phyloP scores from a whole-genome alignment of 2,329 filamentous ascomycete genomes.

The Aspergillus luchuensis region DNA sequence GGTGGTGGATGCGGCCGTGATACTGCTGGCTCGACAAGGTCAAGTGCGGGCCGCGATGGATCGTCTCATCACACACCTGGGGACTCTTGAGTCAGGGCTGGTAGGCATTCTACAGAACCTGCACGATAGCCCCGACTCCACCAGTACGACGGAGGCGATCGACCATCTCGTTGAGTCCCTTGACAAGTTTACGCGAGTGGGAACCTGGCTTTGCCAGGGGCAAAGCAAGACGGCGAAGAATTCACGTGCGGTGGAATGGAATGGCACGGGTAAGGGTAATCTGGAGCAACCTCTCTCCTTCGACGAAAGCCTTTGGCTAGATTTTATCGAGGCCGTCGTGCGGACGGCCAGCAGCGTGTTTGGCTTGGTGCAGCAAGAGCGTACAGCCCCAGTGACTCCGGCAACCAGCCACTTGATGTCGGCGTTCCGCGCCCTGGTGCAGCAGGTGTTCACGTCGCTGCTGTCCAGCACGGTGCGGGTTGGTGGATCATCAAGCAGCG shows the following conservation, averaged over 20 bases:
- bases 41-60: conserved; percentile 81
- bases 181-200: conserved; percentile 87
- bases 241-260: conserved; percentile 32
- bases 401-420: conserved; percentile 55
- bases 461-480: conserved; percentile 69
- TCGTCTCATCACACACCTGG: conserved; percentile 77
- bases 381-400: conserved; percentile 25
- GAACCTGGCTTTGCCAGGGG: conserved; percentile 91
- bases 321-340: conserved; percentile 65
- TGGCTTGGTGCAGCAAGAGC: conserved; percentile 50
- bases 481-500: conserved; percentile 30
- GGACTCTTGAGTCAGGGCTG: conserved; percentile 76
- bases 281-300: conserved; percentile 59
- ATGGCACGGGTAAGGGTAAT: conserved; percentile 45
- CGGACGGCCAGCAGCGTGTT: conserved; percentile 66
- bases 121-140: conserved; percentile 57
- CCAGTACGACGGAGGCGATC: conserved; percentile 65
- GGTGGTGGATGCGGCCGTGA: conserved; percentile 87
- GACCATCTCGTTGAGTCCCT: conserved; percentile 75
- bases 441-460: conserved; percentile 86
- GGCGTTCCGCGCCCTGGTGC: conserved; percentile 76
- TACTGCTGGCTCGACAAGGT: conserved; percentile 86
- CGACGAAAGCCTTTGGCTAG: conserved; percentile 67
- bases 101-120: conserved; percentile 69
- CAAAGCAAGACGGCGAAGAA: conserved; percentile 66